Evolutionary conservation across 108 stramenopile genomes (phyloP).

Genomic region (Pinguiococcus pyrenoidosus): DNA sequence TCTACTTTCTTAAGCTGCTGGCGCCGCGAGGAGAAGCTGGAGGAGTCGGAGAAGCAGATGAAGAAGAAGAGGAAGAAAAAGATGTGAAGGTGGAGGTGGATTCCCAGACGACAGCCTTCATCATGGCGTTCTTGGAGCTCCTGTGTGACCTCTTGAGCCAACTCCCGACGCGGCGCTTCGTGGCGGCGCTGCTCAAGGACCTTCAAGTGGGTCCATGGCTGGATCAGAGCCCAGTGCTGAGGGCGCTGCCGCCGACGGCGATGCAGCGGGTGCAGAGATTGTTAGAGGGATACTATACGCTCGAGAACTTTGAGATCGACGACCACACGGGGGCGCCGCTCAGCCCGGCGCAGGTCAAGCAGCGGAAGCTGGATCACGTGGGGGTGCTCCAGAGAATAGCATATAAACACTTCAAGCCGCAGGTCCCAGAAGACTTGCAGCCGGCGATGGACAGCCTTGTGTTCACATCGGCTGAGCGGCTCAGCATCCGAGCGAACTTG

Average conservation of each 20-base stretch:
- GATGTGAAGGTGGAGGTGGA: neutral
- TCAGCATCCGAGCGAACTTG: too few species aligned
- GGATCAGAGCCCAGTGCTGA: neutral
- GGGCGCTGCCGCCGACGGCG: neutral
- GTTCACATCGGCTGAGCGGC: too few species aligned
- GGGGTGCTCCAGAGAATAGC: too few species aligned
- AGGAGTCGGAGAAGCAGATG: constrained; percentile 1
- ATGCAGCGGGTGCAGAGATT: neutral
- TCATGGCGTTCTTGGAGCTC: constrained; percentile 29
- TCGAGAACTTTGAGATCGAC: constrained; percentile 23
- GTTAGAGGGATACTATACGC: neutral
- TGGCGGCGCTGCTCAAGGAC: constrained; percentile 14
- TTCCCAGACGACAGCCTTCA: neutral
- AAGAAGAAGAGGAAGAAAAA: constrained; percentile 1
- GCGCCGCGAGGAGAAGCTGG: neutral
- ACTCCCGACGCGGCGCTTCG: constrained; percentile 37
- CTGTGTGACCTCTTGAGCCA: constrained; percentile 30
- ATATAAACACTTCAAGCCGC: too few species aligned
- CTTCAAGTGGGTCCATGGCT: neutral
- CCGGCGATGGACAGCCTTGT: neutral
- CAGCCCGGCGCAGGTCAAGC: neutral
- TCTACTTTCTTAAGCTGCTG: neutral
- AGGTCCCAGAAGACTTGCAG: neutral
- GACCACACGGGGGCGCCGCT: constrained; percentile 28
- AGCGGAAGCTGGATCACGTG: too few species aligned